Base-by-base conservation (phyloP, 768 basidiomycete species). In the Rhodotorula diobovata region DNA sequence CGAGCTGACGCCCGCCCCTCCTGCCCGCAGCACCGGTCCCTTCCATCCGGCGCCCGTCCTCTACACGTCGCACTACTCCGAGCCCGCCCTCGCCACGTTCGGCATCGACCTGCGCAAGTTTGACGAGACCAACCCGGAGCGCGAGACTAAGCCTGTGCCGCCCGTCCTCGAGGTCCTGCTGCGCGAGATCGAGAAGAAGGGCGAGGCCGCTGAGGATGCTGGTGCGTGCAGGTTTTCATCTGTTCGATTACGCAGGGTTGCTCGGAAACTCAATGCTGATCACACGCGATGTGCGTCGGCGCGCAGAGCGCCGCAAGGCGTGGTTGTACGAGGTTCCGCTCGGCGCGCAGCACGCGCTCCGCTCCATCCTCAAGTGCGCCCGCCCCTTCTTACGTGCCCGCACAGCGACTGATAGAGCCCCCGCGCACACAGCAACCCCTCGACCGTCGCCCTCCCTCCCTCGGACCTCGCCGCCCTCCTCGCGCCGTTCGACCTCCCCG, bases 281-380 rank as follows among this genome's bases (percentile, higher is more conserved):
- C n/a, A n/a, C n/a, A n/a, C n/a, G n/a, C n/a, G 30, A 0, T 20
- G 23, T 35, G 16, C 32, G 11, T 4, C 34, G 8, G 28, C 5
- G 2, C 25, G 9, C 78, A 88, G 93, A 94, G 79, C 89, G 87
- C 78, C 87, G 94, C 68, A 92, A 89, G 82, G 83, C 88, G 8
- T 97, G 94, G 94, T 90, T 97, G 64, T 98, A 96, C 80, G 92
- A 97, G 76, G 90, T 64, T 7, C 93, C 93, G 2, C 84, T 98
- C 12, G 83, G 87, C 3, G 86, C 87, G 35, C 85, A 90, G 25
- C 94, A 98, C 76, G 89, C 89, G 68, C 86, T 97, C 41, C 88
- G 94, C 67, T 90, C 93, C 80, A 84, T 84, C 11, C 83, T 97
- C 63, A 95, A 96, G 18, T 74, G 41, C 82, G 84, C 55, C n/a